These are phyloP conservation scores for Euphorbia pulcherrima DNA, from an alignment of 345 rosid genomes.

Conservation along the genomic window DNA sequence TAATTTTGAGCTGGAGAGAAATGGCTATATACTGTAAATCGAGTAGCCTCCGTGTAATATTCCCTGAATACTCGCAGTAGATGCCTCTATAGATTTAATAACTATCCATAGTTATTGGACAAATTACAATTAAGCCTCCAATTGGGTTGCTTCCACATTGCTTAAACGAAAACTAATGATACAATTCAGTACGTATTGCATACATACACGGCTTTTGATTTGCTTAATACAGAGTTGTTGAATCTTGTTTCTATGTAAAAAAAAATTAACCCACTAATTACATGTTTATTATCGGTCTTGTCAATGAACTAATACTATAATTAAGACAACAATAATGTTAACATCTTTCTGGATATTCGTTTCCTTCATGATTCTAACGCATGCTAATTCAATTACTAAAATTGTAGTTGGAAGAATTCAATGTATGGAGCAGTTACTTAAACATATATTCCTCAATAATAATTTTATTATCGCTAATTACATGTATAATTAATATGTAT, in stretches of 20 bases:
- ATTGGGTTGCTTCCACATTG: slow-evolving; percentile 38
- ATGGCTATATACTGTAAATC: not conserved
- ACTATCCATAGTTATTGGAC: not conserved
- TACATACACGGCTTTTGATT: not conserved
- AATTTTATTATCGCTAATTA: too few relatives aligned
- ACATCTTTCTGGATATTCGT: not conserved
- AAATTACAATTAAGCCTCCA: slow-evolving; percentile 10
- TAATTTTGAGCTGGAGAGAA: not conserved
- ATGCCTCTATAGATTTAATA: slow-evolving; percentile 26
- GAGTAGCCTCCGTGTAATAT: slow-evolving; percentile 31
- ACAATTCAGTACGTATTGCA: not conserved
- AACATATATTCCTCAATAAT: too few relatives aligned
- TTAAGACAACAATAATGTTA: not conserved
- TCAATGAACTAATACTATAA: not conserved
- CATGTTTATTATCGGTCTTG: not conserved
- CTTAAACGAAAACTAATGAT: slow-evolving; percentile 22
- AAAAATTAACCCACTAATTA: not conserved
- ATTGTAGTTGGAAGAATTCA: too few relatives aligned
- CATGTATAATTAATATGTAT: too few relatives aligned
- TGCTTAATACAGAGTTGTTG: not conserved
- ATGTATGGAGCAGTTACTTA: too few relatives aligned
- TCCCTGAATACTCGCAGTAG: slow-evolving; percentile 50
- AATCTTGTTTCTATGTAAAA: too few relatives aligned
- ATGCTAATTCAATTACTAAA: too few relatives aligned
- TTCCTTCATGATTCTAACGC: not conserved